Percentiles rank a stretch among this genome's conserved stretches.
These are phyloP conservation scores for Boletus rubropictus DNA, from an alignment of 768 basidiomycete species.

Conservation along the genomic window DNA sequence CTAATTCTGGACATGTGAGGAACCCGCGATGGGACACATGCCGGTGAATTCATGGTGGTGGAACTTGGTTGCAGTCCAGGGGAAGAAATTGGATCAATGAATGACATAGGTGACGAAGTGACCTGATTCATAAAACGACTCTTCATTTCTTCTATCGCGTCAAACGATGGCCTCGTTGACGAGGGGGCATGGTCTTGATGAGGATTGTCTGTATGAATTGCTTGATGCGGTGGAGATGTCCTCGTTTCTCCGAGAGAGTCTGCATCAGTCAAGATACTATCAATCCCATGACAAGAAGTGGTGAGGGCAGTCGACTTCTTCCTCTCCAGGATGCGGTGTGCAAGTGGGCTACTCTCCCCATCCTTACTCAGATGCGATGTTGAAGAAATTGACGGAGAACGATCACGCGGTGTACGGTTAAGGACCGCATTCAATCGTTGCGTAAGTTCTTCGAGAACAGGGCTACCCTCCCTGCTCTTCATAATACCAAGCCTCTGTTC, in stretches of 20 bases:
- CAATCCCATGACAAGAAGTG: constrained; percentile 4
- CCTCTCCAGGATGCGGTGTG: constrained; percentile 20
- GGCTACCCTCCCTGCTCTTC: constrained; percentile 50
- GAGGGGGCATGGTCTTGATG: constrained; percentile 8
- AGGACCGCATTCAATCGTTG: constrained; percentile 39
- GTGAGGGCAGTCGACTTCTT: constrained; percentile 13
- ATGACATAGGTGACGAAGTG: constrained; percentile 21
- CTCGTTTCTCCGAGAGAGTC: constrained; percentile 11
- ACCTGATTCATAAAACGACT: constrained; percentile 42
- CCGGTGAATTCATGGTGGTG: constrained; percentile 4
- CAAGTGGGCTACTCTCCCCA: constrained; percentile 27
- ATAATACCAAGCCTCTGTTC: constrained; percentile 55
- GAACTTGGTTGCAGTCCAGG: constrained; percentile 12
- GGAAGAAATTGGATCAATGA: constrained; percentile 15
- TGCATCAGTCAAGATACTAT: constrained; percentile 2
- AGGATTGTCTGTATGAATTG: constrained; percentile 8
- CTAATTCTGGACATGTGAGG: constrained; percentile 23
- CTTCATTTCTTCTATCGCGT: constrained; percentile 63
- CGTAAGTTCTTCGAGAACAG: constrained; percentile 46
- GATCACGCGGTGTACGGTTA: constrained; percentile 32
- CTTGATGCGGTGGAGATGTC: constrained; percentile 7
- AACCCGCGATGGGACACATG: constrained; percentile 23
- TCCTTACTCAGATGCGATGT: constrained; percentile 13
- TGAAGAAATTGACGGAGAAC: constrained; percentile 24
- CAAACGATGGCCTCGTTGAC: constrained; percentile 33